Percentiles rank a stretch among this genome's conserved stretches.
Evolutionary conservation across 2,329 filamentous ascomycete species (phyloP).

Genomic region (Pseudogymnoascus sp.): DNA sequence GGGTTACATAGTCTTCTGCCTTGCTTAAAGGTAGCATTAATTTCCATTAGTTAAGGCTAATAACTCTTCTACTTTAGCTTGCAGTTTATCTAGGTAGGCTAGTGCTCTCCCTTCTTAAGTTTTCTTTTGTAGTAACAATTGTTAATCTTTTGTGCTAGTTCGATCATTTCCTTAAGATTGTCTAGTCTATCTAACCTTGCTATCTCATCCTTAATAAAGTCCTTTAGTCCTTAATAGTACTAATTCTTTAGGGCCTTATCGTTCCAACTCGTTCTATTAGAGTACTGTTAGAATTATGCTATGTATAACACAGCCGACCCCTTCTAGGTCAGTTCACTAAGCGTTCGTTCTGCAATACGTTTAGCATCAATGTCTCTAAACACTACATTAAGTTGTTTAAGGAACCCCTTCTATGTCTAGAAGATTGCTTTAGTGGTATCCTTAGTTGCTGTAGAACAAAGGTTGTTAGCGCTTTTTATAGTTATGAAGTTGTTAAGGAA

Average conservation of each 20-base stretch:
- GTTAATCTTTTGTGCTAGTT: neutral
- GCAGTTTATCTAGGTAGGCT: neutral
- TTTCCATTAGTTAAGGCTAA: neutral
- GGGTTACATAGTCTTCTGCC: neutral
- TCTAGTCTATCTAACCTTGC: neutral
- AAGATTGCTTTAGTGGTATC: too few relatives aligned
- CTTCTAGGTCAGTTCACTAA: neutral
- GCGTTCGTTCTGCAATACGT: too few relatives aligned
- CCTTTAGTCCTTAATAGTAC: neutral
- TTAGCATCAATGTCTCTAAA: neutral
- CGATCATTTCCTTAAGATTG: neutral
- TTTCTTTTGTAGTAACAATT: neutral
- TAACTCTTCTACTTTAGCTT: neutral
- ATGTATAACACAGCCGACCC: neutral
- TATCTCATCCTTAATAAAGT: neutral
- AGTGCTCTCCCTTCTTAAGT: neutral
- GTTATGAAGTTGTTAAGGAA: too few relatives aligned
- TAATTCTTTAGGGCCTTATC: neutral
- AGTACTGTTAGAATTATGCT: neutral
- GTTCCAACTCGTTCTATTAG: neutral
- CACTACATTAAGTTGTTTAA: neutral
- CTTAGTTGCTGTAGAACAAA: too few relatives aligned
- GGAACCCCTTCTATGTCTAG: neutral
- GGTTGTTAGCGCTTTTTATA: too few relatives aligned
- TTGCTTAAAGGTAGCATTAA: neutral